Evolutionary conservation across 2,329 filamentous ascomycete species (phyloP).

Genomic region (Xylaria sp.): DNA sequence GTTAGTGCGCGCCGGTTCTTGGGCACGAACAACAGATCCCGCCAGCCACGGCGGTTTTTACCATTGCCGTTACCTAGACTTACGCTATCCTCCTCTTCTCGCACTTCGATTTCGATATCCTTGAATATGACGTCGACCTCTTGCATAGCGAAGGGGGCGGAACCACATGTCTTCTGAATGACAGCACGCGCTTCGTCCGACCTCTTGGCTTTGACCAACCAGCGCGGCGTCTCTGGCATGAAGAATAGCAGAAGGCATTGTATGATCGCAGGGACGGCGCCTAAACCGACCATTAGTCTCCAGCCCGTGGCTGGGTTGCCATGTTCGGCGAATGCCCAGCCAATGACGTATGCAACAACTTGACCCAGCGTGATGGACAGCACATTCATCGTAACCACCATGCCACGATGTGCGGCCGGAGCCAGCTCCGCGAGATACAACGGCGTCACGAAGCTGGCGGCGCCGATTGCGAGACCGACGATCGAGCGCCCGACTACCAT

Average conservation of each 20-base stretch:
- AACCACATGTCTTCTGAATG: constrained; percentile 64
- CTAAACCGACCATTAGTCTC: constrained; percentile 92
- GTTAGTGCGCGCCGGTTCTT: constrained; percentile 79
- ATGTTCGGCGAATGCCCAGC: constrained; percentile 75
- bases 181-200: constrained; percentile 71
- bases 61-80: constrained; percentile 50
- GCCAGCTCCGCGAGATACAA: constrained; percentile 89
- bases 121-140: constrained; percentile 70
- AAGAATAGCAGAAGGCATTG: constrained; percentile 75
- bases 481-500: constrained; percentile 77
- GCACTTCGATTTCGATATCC: constrained; percentile 78
- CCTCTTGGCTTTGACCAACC: constrained; percentile 77
- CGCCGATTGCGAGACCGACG: constrained; percentile 78
- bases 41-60: constrained; percentile 52
- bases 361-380: constrained; percentile 89
- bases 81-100: constrained; percentile 70
- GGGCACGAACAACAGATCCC: constrained; percentile 64
- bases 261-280: constrained; percentile 77
- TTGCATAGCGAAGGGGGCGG: constrained; percentile 55
- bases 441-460: constrained; percentile 83
- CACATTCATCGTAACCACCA: constrained; percentile 82
- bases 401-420: constrained; percentile 78
- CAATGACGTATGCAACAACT: constrained; percentile 86
- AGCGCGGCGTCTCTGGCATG: constrained; percentile 90
- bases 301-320: constrained; percentile 70